phyloP scores from a whole-genome alignment of 257 asterid species.

The Cruciata laevipes region DNA sequence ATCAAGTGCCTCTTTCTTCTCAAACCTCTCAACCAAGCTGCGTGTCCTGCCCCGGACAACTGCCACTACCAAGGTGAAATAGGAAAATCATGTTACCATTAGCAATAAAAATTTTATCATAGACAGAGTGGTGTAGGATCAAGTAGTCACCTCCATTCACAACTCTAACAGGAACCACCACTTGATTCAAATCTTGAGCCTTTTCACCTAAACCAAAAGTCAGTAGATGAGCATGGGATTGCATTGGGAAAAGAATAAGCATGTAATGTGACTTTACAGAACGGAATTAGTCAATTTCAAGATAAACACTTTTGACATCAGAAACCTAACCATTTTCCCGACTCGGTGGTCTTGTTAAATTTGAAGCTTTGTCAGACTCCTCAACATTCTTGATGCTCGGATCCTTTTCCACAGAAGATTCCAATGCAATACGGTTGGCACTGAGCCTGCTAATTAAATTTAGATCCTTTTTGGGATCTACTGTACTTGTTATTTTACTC shows the following conservation, averaged over 20 bases:
- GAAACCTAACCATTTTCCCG: conserved; percentile 28
- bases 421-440: conserved; percentile 46
- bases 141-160: conserved; percentile 77
- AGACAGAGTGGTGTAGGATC: conserved; percentile 5
- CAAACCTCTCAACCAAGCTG: conserved; percentile 89
- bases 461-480: conserved; percentile 36
- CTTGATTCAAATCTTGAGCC: conserved; percentile 38
- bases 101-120: conserved; percentile 3
- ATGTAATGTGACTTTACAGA: neutral
- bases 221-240: neutral
- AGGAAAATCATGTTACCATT: conserved; percentile 15
- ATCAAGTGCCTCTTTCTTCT: conserved; percentile 44
- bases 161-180: conserved; percentile 48
- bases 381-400: conserved; percentile 32
- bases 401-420: conserved; percentile 47
- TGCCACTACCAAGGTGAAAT: conserved; percentile 50
- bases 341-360: conserved; percentile 34
- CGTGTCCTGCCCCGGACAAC: conserved; percentile 90
- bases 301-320: neutral
- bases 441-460: conserved; percentile 33
- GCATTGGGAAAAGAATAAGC: neutral
- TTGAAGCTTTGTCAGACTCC: conserved; percentile 43
- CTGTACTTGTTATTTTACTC: conserved; percentile 27
- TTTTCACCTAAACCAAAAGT: conserved; percentile 38
- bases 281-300: neutral